Evolutionary conservation across 1,139 yeast species (phyloP), one percentile per base, ranked within the genome.

Genomic region (Hemisphaericaspora xylanilytica): DNA sequence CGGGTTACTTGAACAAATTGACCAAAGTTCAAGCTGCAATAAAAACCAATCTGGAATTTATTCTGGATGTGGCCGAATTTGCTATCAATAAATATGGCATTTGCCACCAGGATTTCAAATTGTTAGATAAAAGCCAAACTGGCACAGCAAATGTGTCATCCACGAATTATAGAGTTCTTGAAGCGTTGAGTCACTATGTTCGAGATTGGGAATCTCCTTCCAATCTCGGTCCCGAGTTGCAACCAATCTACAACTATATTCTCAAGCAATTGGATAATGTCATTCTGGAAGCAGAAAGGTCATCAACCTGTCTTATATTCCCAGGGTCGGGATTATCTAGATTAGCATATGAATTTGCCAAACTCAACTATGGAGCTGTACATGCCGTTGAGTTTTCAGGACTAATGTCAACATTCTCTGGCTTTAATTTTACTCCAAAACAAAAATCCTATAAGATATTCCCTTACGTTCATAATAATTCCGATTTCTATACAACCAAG

Each of bases 311-410:
- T 15, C 69, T 85, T 1, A 56, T 86, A 4, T 73, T 85, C 2
- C 95, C 96, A 0, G 96, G 96, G 0, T 76, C 89, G 1, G 96
- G 95, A 0, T 64, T 83, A 31, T 94, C 95, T 0, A 67, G 85
- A 48, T 63, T 85, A 2, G 80, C 94, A 2, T 81, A 81, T 53
- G 83, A 79, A 45, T 48, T 85, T 17, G 74, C 88, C 0, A 38
- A 43, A 4, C 46, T 57, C 44, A 48, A 45, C 3, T 68, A 69
- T 46, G 59, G 63, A 0, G 55, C 71, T 1, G 87, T 85, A 0
- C 81, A 80, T 45, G 79, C 92, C 0, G 73, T 86, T 15, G 96
- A 88, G 53, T 75, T 73, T 53, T 82, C 89, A 5, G 75, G 85
- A 25, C 56, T 84, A 42, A 86, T 87, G 96, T 77, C 74, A 44